These are phyloP conservation scores for Rhizoclosmatium globosum DNA, from an alignment of 192 early-diverging fungal genomes.

Conservation along the genomic window DNA sequence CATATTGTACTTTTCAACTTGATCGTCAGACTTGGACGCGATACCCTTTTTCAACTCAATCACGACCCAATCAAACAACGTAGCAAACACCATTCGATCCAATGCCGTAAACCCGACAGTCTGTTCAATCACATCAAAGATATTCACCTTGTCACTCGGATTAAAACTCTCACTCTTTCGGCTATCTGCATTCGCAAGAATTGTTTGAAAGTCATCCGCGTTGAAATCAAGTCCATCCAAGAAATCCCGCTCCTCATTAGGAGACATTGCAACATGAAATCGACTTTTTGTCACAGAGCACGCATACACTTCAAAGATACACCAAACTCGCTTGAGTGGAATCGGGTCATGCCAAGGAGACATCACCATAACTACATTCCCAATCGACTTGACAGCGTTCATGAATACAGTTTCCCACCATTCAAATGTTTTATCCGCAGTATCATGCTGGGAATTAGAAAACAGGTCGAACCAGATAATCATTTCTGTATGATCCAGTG, in stretches of 20 bases:
- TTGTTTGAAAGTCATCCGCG: too few species aligned
- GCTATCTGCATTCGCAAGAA: too few species aligned
- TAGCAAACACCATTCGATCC: neutral
- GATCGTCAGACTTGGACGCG: too few species aligned
- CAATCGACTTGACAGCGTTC: constrained; percentile 32
- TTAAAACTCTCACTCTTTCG: too few species aligned
- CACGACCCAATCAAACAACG: constrained; percentile 3
- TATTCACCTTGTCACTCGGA: neutral
- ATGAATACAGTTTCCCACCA: constrained; percentile 39
- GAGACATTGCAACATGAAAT: constrained; percentile 38
- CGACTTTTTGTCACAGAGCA: constrained; percentile 16
- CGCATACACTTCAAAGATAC: constrained; percentile 43
- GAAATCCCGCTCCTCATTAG: too few species aligned
- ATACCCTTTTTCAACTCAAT: constrained; percentile 26
- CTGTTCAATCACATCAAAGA: neutral
- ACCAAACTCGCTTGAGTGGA: constrained; percentile 34
- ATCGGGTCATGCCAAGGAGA: constrained; percentile 32
- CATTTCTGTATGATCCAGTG: neutral
- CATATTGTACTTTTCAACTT: too few species aligned
- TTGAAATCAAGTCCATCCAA: too few species aligned
- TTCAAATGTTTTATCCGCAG: neutral
- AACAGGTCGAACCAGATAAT: constrained; percentile 42
- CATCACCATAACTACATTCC: constrained; percentile 36
- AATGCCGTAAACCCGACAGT: constrained; percentile 3
- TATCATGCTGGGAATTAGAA: constrained; percentile 36